These are phyloP conservation scores for Phytopythium chamaehyphon DNA, from an alignment of 352 stramenopile genomes.

Conservation along the genomic window DNA sequence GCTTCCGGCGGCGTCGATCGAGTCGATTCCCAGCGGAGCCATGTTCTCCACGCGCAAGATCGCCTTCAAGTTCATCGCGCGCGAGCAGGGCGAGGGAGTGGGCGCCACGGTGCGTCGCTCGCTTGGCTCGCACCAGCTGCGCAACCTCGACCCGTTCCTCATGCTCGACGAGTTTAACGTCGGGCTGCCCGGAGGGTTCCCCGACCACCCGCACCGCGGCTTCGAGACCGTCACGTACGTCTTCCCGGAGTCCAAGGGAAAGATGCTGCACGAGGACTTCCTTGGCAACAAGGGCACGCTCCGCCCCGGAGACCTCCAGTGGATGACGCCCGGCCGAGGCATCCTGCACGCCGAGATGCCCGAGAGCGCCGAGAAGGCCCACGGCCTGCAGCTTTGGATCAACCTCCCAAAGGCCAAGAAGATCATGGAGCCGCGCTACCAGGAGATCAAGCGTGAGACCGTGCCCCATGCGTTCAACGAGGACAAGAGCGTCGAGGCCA, in stretches of 20 bases:
- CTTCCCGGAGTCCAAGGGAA: slow-evolving; percentile 59
- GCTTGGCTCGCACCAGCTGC: slow-evolving; percentile 24
- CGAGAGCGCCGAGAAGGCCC: slow-evolving; percentile 16
- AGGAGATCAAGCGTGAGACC: slow-evolving; percentile 43
- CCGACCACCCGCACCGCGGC: slow-evolving; percentile 85
- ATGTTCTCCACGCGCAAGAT: slow-evolving; percentile 27
- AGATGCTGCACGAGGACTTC: slow-evolving; percentile 86
- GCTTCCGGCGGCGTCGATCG: background rate
- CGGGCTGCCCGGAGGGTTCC: slow-evolving; percentile 70
- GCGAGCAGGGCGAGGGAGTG: slow-evolving; percentile 35
- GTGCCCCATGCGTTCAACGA: slow-evolving; percentile 37
- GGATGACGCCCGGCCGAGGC: slow-evolving; percentile 42
- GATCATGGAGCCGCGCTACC: slow-evolving; percentile 43
- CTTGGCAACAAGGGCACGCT: slow-evolving; percentile 40
- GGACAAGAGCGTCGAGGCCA: slow-evolving; percentile 38
- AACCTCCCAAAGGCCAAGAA: slow-evolving; percentile 34
- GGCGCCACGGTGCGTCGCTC: slow-evolving; percentile 32
- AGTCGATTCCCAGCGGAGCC: background rate
- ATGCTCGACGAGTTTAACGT: slow-evolving; percentile 49
- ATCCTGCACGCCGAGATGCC: slow-evolving; percentile 61
- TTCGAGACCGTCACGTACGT: slow-evolving; percentile 92
- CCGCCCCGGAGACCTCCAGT: slow-evolving; percentile 42
- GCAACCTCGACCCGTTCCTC: slow-evolving; percentile 46
- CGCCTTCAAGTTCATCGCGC: slow-evolving; percentile 25
- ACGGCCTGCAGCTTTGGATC: slow-evolving; percentile 52